Evolutionary conservation across 164 flowering plant genomes (phyloP), one percentile per base, ranked within the genome.

Genomic region (Tinospora cordifolia): DNA sequence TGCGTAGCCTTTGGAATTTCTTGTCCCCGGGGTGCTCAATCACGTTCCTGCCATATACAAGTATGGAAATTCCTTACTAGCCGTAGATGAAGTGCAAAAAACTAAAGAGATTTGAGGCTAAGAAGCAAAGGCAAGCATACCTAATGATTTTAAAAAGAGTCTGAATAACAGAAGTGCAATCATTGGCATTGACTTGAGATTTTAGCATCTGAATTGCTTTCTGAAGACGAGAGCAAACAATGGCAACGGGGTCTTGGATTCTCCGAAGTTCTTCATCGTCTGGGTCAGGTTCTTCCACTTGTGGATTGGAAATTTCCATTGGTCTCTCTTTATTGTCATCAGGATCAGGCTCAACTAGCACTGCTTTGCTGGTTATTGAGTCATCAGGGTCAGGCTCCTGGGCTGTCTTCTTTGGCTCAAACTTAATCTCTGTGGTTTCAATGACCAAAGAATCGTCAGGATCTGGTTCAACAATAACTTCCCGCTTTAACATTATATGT

Each of bases 21-120:
- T 79, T 75, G 58, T 90, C 94, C 79, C 78, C 74, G 8, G 99
- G 99, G 75, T 92, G 85, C 74, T 90, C 94, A 41, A 87, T 87
- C 75, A 86, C 84, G 76, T 95, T 95, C 82, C 99, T 90, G 82
- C 73, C 41, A 67, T 22, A 72, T 69, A 69, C 66, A 79, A 30
- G 71, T 0, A 62, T 68, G 71, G 39, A 34, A 14, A 17, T 49
- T 54, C 59, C 54, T 15, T n/a, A 51, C 30, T 41, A 22, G 39
- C 39, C 0, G 17, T 39, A 21, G 2, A 40, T 21, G 51, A 64
- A 27, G 39, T 41, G 24, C n/a, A 0, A 34, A 62, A 41, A 41
- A 1, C 38, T 2, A 73, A 49, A 60, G 36, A 17, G 41, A 17
- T 8, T 21, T 62, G 19, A 17, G 30, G 6, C 66, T 41, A 63